Evolutionary conservation across 1,284 basidiomycete species (phyloP).

Genomic region (Apiotrichum laibachii): DNA sequence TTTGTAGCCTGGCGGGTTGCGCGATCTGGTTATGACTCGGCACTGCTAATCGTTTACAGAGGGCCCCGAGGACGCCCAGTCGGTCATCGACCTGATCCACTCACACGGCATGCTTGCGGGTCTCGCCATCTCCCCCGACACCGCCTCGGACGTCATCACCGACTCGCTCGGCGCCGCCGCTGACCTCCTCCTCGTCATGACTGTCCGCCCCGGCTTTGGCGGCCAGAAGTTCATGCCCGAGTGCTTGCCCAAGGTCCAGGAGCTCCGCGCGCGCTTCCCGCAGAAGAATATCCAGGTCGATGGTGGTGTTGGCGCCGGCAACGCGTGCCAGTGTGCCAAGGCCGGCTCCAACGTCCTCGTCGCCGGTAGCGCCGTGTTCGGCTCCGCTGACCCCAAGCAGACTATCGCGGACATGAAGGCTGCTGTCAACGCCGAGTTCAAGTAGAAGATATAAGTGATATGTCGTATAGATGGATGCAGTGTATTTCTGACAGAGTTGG

Average conservation of each 20-base stretch:
- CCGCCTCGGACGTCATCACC: conserved; percentile 77
- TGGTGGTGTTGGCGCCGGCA: conserved; percentile 90
- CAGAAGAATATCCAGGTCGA: conserved; percentile 93
- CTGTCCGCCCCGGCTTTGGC: conserved; percentile 86
- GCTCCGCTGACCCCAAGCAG: conserved; percentile 69
- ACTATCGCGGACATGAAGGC: conserved; percentile 73
- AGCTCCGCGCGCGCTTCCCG: conserved; percentile 82
- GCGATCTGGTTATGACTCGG: not conserved
- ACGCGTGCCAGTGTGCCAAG: conserved; percentile 81
- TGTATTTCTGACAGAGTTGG: no score
- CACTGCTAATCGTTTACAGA: conserved; percentile 5
- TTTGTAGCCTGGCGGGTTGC: conserved; percentile 14
- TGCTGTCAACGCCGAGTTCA: conserved; percentile 61
- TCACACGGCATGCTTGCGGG: conserved; percentile 73
- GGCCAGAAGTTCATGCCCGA: conserved; percentile 96
- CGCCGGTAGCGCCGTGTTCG: conserved; percentile 94
- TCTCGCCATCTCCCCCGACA: conserved; percentile 91
- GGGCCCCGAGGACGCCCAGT: conserved; percentile 60
- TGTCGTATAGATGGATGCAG: not conserved
- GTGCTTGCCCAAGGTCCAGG: conserved; percentile 76
- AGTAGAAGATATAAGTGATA: not conserved
- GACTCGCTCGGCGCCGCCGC: conserved; percentile 73
- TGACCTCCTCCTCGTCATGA: conserved; percentile 97
- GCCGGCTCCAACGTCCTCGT: conserved; percentile 98
- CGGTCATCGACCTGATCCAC: conserved; percentile 74